These are phyloP conservation scores for Ophiocordyceps camponoti-leonardi DNA, from an alignment of 2,329 filamentous ascomycete genomes.

Conservation along the genomic window DNA sequence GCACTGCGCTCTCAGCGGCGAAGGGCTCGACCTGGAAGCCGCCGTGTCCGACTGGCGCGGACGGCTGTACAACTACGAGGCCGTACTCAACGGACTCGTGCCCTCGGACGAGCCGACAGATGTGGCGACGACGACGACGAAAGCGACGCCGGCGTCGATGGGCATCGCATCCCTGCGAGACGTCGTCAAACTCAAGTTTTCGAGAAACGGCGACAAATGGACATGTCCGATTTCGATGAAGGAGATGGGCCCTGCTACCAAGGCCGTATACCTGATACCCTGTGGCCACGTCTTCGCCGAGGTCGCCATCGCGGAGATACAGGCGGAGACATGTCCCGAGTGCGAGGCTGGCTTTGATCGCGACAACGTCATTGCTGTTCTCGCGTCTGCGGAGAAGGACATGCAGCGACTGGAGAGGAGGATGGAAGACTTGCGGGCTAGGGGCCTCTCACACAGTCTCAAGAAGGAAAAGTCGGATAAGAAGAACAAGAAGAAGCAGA, in stretches of 20 bases:
- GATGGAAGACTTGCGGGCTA: slow-evolving; percentile 48
- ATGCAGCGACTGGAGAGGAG: slow-evolving; percentile 49
- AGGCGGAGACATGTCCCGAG: slow-evolving; percentile 44
- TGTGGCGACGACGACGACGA: slow-evolving; percentile 5
- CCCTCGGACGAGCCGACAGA: slow-evolving; percentile 41
- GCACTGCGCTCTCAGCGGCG: slow-evolving; percentile 72
- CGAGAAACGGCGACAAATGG: slow-evolving; percentile 36
- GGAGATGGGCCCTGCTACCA: slow-evolving; percentile 61
- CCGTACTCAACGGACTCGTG: slow-evolving; percentile 49
- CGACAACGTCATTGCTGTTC: slow-evolving; percentile 67
- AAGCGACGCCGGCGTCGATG: slow-evolving; percentile 21
- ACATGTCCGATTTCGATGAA: slow-evolving; percentile 81
- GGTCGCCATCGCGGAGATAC: slow-evolving; percentile 66
- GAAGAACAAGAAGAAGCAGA: slow-evolving; percentile 41
- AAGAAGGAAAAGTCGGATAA: slow-evolving; percentile 55
- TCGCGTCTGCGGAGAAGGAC: slow-evolving; percentile 56
- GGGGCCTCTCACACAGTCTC: slow-evolving; percentile 67
- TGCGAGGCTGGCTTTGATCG: slow-evolving; percentile 59
- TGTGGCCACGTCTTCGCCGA: slow-evolving; percentile 93
- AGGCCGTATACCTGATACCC: slow-evolving; percentile 77
- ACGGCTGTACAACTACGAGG: slow-evolving; percentile 87
- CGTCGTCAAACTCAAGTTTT: slow-evolving; percentile 70
- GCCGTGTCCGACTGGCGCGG: slow-evolving; percentile 76
- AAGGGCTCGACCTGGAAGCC: slow-evolving; percentile 48
- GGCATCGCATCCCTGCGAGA: slow-evolving; percentile 72